Conservation (phyloP, 495 filamentous ascomycete genomes). For the Aspergillus kassunensis region DNA sequence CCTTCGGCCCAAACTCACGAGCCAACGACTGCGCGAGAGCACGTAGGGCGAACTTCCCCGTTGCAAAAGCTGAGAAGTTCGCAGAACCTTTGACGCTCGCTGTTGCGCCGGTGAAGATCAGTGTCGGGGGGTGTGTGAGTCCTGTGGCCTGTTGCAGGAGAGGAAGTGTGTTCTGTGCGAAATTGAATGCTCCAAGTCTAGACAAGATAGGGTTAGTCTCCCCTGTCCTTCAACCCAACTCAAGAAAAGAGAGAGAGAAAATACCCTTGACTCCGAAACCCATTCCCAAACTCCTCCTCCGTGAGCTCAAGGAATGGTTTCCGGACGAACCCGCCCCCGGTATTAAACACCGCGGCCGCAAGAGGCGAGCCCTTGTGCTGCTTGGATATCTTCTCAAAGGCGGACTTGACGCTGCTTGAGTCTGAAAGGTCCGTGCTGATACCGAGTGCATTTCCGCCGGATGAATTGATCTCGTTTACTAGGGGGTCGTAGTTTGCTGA, state of each 20-base stretch:
- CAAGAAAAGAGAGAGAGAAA: not conserved
- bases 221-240: not conserved
- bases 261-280: slow-evolving; percentile 59
- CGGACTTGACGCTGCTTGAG: slow-evolving; percentile 54
- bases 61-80: slow-evolving; percentile 66
- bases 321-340: slow-evolving; percentile 60
- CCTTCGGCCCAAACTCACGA: slow-evolving; percentile 83
- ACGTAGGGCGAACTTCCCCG: slow-evolving; percentile 75
- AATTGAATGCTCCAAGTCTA: slow-evolving; percentile 72
- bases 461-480: slow-evolving; percentile 68
- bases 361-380: slow-evolving; percentile 45
- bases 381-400: slow-evolving; percentile 64
- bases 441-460: slow-evolving; percentile 70
- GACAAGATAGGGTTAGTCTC: no score
- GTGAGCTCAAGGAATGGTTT: slow-evolving; percentile 81
- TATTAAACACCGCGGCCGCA: slow-evolving; percentile 82
- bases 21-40: slow-evolving; percentile 76
- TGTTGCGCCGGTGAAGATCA: slow-evolving; percentile 86
- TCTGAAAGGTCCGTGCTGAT: slow-evolving; percentile 70
- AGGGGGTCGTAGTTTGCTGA: slow-evolving; percentile 61
- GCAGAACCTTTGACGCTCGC: slow-evolving; percentile 73
- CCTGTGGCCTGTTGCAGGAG: slow-evolving; percentile 59
- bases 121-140: slow-evolving; percentile 60
- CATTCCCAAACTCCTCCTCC: slow-evolving; percentile 56
- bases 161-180: slow-evolving; percentile 70